Percentiles rank a stretch among this genome's conserved stretches.
phyloP scores from a whole-genome alignment of 257 asterid genomes.

The Solanum pinnatisectum region DNA sequence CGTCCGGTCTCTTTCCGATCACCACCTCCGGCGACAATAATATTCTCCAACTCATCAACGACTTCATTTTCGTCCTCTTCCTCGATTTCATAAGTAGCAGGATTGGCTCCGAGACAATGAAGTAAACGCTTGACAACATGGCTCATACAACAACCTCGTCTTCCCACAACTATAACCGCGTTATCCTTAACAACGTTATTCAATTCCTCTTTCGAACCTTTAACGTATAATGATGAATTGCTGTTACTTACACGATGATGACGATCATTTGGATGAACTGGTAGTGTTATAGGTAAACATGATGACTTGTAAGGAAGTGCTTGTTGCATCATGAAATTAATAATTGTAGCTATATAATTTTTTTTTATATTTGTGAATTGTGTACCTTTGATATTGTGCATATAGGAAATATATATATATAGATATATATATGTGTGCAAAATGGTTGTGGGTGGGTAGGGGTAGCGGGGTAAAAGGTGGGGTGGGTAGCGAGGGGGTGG shows the following conservation, averaged over 20 bases:
- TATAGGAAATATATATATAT: neutral
- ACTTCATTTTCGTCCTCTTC: constrained; percentile 38
- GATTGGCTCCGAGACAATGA: constrained; percentile 66
- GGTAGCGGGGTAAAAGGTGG: neutral
- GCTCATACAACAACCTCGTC: constrained; percentile 83
- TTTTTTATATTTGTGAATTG: neutral
- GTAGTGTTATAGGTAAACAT: constrained; percentile 3
- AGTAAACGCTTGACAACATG: constrained; percentile 61
- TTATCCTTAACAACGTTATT: constrained; percentile 45
- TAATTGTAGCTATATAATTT: neutral
- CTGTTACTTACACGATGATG: neutral
- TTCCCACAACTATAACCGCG: constrained; percentile 57
- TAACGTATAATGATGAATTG: neutral
- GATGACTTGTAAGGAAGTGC: constrained; percentile 30
- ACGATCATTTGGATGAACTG: neutral
- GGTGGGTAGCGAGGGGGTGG: too few species aligned
- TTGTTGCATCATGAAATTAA: constrained; percentile 23
- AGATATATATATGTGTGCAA: neutral
- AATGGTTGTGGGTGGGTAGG: neutral
- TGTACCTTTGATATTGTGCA: neutral
- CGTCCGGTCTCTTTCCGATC: neutral
- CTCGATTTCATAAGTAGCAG: constrained; percentile 37
- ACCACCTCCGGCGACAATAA: neutral
- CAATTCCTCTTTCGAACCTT: neutral
- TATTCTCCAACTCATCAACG: constrained; percentile 8